Evolutionary conservation across 1,139 yeast species (phyloP), one percentile per base, ranked within the genome.

Genomic region (Spathaspora sp.): DNA sequence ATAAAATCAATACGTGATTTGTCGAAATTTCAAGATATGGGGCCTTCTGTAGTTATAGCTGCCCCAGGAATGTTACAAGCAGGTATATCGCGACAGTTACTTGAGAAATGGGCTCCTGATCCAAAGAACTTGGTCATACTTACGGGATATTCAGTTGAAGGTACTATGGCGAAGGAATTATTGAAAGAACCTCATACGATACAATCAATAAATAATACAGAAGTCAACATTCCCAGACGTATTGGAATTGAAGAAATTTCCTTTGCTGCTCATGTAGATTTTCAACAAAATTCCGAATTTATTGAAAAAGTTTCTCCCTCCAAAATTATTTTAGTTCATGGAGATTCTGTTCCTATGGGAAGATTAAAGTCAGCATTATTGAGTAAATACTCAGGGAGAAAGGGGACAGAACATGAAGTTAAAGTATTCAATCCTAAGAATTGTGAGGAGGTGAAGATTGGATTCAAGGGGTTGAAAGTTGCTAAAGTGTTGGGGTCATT

Each of bases 311-410:
- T 93, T 5, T 86, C 86, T 49, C 96, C 99, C 0, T 80, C 80
- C 52, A 84, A 86, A 48, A 85, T 86, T 46, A 89, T 93, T 50
- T 75, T 93, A 49, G 99, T 93, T 1, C 99, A 93, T 63, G 99
- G 99, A n/a, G 99, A 93, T 61, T 84, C 95, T 2, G 90, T 89
- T 55, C 97, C 97, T 25, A 93, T 93, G 99, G 99, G 98, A 48
- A 82, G 99, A 61, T 72, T 93, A 46, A 93, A 93, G 63, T 88
- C 97, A 23, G 99, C 99, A 0, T 72, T 93, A 40, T 71, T 90
- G 56, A 89, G 97, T 49, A 90, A 90, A 63, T 95, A 91, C 59
- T 78, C 91, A 7, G 79, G 82, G 42, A 74, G 89, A 44, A 90
- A 86, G 61, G 91, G 90, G 7, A 89, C 97, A 0, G 95, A 88